phyloP scores from a whole-genome alignment of 208 protist genomes.

The Leishmania arabica region DNA sequence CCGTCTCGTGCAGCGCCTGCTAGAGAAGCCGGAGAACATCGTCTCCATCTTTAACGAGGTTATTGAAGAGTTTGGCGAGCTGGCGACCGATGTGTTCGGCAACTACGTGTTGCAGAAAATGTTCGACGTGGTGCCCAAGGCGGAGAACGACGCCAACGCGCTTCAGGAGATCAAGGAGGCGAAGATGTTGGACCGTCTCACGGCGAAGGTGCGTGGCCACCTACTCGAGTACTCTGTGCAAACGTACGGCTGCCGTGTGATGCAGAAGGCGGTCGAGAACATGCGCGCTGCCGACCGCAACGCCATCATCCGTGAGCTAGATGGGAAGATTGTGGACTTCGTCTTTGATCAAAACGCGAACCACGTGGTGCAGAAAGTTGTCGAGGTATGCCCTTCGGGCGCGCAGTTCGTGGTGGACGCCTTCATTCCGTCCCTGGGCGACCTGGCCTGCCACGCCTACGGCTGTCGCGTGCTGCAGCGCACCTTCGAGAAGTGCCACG shows the following conservation, averaged over 20 bases:
- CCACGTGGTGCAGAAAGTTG: conserved; percentile 99
- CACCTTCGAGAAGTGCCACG: conserved; percentile 86
- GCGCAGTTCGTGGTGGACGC: conserved; percentile 94
- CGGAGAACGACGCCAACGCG: conserved; percentile 25
- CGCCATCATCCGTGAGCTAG: conserved; percentile 86
- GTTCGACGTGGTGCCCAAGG: conserved; percentile 90
- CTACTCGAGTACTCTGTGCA: conserved; percentile 89
- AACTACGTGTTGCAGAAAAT: conserved; percentile 99
- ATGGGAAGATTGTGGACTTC: conserved; percentile 88
- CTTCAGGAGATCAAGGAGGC: conserved; percentile 14
- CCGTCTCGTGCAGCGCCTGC: conserved; percentile 96
- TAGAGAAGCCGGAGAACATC: conserved; percentile 90
- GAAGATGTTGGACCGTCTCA: conserved; percentile 46
- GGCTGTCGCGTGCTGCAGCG: conserved; percentile 99
- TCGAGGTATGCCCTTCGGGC: conserved; percentile 90
- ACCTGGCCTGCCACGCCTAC: conserved; percentile 96
- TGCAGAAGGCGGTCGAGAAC: conserved; percentile 96
- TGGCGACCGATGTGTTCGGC: conserved; percentile 97
- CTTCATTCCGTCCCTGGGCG: conserved; percentile 85
- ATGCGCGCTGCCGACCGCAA: conserved; percentile 40
- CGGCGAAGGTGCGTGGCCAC: conserved; percentile 75
- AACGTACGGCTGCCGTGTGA: conserved; percentile 97
- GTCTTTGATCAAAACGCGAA: conserved; percentile 99
- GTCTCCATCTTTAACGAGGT: conserved; percentile 91
- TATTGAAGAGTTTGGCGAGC: conserved; percentile 58